Evolutionary conservation across 495 filamentous ascomycete genomes (phyloP).

Genomic region (Hypoxylon fragiforme): DNA sequence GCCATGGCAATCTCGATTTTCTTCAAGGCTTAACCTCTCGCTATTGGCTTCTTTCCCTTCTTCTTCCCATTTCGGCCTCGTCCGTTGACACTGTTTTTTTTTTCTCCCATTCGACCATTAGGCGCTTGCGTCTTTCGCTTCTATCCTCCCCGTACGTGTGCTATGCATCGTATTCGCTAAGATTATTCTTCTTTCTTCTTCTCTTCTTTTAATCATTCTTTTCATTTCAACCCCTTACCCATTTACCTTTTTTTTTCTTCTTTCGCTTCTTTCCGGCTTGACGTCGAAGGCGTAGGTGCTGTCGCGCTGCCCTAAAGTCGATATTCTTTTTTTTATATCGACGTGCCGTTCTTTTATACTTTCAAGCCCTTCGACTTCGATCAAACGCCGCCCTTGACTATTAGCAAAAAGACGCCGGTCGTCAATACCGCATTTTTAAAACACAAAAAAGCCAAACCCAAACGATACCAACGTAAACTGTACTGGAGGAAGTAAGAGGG

Average conservation of each 20-base stretch:
- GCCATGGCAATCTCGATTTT: slow-evolving; percentile 19
- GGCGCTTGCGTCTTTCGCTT: slow-evolving; percentile 35
- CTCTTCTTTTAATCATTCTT: slow-evolving; percentile 48
- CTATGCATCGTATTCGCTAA: slow-evolving; percentile 36
- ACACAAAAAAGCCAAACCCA: neutral
- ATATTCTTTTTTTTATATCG: slow-evolving; percentile 35
- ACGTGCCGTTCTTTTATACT: slow-evolving; percentile 41
- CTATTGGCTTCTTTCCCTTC: slow-evolving; percentile 15
- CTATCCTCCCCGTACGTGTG: slow-evolving; percentile 23
- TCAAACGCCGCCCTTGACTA: too few relatives aligned
- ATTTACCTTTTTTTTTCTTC: slow-evolving; percentile 27
- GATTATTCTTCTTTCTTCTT: too few relatives aligned
- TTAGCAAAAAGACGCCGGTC: slow-evolving; percentile 51
- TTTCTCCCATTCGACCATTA: slow-evolving; percentile 11
- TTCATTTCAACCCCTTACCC: slow-evolving; percentile 45
- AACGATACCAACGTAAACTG: slow-evolving; percentile 13
- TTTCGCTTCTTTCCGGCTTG: slow-evolving; percentile 20
- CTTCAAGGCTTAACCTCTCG: slow-evolving; percentile 5
- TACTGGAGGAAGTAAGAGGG: slow-evolving; percentile 26
- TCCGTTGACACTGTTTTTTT: slow-evolving; percentile 8
- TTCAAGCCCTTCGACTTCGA: too few relatives aligned
- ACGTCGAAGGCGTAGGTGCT: slow-evolving; percentile 35
- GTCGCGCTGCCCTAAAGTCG: slow-evolving; percentile 33
- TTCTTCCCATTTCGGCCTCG: slow-evolving; percentile 25
- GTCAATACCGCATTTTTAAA: slow-evolving; percentile 43